Base-by-base conservation (phyloP, 2,329 filamentous ascomycete genomes). In the Capronia epimyces region DNA sequence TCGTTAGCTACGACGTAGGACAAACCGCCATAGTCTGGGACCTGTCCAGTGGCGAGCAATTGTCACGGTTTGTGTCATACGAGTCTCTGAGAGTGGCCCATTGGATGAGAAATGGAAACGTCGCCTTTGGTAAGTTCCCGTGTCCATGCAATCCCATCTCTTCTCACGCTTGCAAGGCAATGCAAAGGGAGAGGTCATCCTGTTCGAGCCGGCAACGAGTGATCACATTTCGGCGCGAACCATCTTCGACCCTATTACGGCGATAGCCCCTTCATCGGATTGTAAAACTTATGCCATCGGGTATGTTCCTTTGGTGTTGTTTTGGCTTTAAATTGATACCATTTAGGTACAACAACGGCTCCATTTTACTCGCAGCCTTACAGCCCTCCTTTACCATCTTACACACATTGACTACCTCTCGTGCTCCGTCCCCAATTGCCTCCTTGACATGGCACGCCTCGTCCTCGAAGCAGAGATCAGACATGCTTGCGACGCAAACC, bases 21-120 rank as follows among this genome's bases (percentile, higher is more conserved):
- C 87, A 91, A 68, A 95, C 88, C 1, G 89, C 90, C 3, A 95
- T 97, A 65, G 88, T 97, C 6, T 98, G 93, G 93, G 91, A 98
- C 70, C 77, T 96, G 54, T 82, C 94, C 72, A 94, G 89, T 0
- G 93, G 93, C 43, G 83, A 89, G 53, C 89, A 96, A 69, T 79
- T 96, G 52, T 84, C 91, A 32, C 81, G 90, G n/a, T 97, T 97
- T 71, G 84, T 85, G 20, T 93, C 90, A 0, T 96, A 95, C 64
- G 89, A 95, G 64, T 81, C 87, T 59, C 78, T 97, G 57, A 84
- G 83, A 18, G 84, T 88, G 24, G 91, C 90, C 31, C 78, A 87
- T 10, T 98, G 93, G 89, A 96, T 98, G 90, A 81, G 85, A 39
- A 96, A 96, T 71, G 93, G 93, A 48, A 95, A 95, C 71, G 84